phyloP scores from a whole-genome alignment of 139 green algal species.

The Pycnococcus provasolii region DNA sequence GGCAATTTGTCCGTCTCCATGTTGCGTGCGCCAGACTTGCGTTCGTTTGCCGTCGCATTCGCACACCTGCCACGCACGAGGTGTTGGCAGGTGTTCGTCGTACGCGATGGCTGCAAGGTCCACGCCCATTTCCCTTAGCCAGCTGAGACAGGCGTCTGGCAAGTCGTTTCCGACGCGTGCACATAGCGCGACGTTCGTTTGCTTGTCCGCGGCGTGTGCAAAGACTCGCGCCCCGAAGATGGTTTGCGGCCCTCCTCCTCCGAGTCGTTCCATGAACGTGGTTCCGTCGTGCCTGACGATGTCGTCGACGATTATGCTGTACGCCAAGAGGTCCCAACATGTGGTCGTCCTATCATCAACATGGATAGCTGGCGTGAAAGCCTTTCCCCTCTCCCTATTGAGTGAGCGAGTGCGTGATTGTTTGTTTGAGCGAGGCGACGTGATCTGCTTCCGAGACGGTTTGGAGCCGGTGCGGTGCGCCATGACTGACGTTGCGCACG shows the following conservation, averaged over 20 bases:
- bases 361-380: too few species aligned
- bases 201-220: too few species aligned
- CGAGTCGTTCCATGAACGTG: background rate
- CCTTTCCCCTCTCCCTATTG: too few species aligned
- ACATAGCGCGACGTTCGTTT: background rate
- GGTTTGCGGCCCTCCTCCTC: constrained; percentile 8
- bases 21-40: background rate
- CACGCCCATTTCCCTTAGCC: background rate
- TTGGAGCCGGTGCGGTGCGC: too few species aligned
- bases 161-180: constrained; percentile 2
- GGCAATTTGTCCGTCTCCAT: background rate
- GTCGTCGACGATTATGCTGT: constrained; percentile 9
- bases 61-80: constrained; percentile 7
- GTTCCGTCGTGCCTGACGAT: constrained; percentile 2
- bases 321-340: background rate
- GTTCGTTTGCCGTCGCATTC: constrained; percentile 2
- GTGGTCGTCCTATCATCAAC: too few species aligned
- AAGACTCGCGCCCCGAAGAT: background rate
- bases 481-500: too few species aligned
- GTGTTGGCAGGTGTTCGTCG: background rate
- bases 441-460: too few species aligned
- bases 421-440: too few species aligned
- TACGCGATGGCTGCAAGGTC: background rate
- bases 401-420: too few species aligned
- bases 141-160: background rate